Percentiles rank a stretch among this genome's conserved stretches.
Conservation (phyloP, 345 rosid genomes). For the Hirschfeldia incana region DNA sequence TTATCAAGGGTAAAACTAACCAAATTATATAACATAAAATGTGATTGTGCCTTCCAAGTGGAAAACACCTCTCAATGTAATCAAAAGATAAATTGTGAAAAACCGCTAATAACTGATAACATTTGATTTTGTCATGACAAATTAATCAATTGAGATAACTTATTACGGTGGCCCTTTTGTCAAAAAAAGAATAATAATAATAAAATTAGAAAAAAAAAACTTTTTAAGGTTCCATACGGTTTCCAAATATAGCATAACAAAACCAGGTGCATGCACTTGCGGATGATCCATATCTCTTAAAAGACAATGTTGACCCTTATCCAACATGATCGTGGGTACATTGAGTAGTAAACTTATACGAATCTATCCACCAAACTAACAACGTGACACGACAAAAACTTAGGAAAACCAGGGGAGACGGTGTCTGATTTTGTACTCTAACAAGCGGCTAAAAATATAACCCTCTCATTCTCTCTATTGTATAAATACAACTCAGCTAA, state of each 20-base stretch:
- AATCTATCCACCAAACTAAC: background rate
- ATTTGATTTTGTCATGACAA: too few relatives aligned
- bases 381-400: background rate
- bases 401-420: slow-evolving; percentile 8
- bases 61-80: too few relatives aligned
- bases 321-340: background rate
- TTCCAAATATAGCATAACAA: background rate
- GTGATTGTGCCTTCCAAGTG: too few relatives aligned
- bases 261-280: background rate
- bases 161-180: too few relatives aligned
- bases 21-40: too few relatives aligned
- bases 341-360: background rate
- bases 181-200: too few relatives aligned
- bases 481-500: background rate
- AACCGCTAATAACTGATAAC: too few relatives aligned
- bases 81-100: too few relatives aligned
- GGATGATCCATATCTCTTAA: background rate
- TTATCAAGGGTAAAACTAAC: too few relatives aligned
- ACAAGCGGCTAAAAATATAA: background rate
- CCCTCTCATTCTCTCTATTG: background rate
- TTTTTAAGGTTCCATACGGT: background rate
- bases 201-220: background rate
- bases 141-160: background rate
- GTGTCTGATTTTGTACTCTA: slow-evolving; percentile 16
- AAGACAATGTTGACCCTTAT: slow-evolving; percentile 1